Evolutionary conservation across 2,329 filamentous ascomycete species (phyloP).

Genomic region (Trichoderma koningii): DNA sequence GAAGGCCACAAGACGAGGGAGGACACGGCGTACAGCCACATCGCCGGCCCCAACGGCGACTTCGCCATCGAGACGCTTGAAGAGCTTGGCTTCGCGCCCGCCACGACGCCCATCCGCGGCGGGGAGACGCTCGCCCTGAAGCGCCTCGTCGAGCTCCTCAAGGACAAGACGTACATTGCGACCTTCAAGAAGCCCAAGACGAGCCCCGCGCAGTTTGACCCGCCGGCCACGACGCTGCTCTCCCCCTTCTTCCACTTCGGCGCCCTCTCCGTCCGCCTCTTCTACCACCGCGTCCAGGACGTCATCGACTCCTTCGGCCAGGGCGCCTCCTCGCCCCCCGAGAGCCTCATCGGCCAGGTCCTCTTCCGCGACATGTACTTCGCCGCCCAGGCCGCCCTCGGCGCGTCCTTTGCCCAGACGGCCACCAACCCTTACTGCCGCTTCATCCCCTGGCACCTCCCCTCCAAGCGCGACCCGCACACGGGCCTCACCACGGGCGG

Average conservation of each 20-base stretch:
- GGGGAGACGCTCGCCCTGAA: slow-evolving; percentile 68
- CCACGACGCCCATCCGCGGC: slow-evolving; percentile 67
- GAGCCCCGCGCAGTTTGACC: slow-evolving; percentile 71
- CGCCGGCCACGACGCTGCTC: slow-evolving; percentile 71
- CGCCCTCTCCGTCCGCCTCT: slow-evolving; percentile 66
- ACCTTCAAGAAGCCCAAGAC: slow-evolving; percentile 77
- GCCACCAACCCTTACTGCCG: slow-evolving; percentile 65
- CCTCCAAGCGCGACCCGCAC: slow-evolving; percentile 54
- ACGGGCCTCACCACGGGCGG: slow-evolving; percentile 56
- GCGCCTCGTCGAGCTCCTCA: slow-evolving; percentile 59
- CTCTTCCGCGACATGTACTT: slow-evolving; percentile 86
- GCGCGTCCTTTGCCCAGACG: slow-evolving; percentile 64
- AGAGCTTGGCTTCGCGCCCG: slow-evolving; percentile 67
- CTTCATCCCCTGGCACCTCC: slow-evolving; percentile 80
- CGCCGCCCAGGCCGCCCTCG: slow-evolving; percentile 70
- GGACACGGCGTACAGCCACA: slow-evolving; percentile 59
- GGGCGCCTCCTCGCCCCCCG: slow-evolving; percentile 62
- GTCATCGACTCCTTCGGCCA: slow-evolving; percentile 59
- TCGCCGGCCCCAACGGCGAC: slow-evolving; percentile 68
- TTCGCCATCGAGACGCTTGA: slow-evolving; percentile 71
- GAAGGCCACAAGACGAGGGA: slow-evolving; percentile 52
- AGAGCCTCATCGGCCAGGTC: slow-evolving; percentile 71
- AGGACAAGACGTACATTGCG: slow-evolving; percentile 66
- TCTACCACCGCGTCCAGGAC: slow-evolving; percentile 71
- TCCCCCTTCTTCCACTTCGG: slow-evolving; percentile 77